Conservation (phyloP, 2,329 filamentous ascomycete species). For the Oidium heveae region DNA sequence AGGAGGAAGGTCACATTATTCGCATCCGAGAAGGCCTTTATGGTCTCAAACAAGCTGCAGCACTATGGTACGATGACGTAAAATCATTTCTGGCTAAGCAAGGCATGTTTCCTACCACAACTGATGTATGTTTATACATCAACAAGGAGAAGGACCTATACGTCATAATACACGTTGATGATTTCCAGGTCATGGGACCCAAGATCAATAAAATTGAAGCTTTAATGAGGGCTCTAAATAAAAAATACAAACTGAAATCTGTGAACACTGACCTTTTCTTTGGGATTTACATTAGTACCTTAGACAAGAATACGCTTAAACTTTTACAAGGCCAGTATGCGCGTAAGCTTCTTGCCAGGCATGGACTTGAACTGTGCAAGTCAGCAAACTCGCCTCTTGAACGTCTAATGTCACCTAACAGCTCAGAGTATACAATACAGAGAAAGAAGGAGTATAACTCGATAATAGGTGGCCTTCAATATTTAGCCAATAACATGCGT, state of each 20-base stretch:
- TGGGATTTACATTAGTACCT: not conserved
- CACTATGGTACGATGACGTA: not conserved
- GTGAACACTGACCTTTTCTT: not conserved
- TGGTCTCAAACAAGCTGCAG: not conserved
- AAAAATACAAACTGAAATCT: not conserved
- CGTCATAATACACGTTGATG: not conserved
- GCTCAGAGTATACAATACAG: not conserved
- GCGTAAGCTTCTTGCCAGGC: not conserved
- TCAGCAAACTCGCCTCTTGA: not conserved
- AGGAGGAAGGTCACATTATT: not conserved
- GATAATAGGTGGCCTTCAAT: too few relatives aligned
- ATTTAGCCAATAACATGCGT: too few relatives aligned
- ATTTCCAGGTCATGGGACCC: not conserved
- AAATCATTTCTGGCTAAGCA: not conserved
- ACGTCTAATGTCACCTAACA: not conserved
- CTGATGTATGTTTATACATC: not conserved
- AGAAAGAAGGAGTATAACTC: too few relatives aligned
- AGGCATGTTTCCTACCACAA: not conserved
- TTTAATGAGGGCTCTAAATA: not conserved
- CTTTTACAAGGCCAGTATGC: not conserved
- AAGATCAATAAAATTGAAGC: not conserved
- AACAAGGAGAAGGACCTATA: not conserved
- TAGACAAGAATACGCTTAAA: not conserved
- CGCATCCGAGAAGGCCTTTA: not conserved
- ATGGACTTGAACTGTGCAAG: not conserved